Conservation (phyloP, 2,329 filamentous ascomycete genomes). For the Aspergillus sp. region DNA sequence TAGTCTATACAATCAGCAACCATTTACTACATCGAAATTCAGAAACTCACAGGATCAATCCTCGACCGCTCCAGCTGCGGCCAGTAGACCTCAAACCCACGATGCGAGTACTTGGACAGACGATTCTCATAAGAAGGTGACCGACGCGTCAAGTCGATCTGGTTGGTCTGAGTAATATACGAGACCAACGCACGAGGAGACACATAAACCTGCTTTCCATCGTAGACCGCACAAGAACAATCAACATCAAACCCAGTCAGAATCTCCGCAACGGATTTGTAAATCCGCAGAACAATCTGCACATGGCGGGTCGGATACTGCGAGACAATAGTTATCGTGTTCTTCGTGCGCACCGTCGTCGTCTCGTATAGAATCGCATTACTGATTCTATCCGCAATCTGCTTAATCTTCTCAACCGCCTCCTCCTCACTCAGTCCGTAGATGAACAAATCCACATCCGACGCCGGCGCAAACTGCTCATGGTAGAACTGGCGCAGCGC, state of each 20-base stretch:
- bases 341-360: constrained; percentile 78
- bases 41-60: constrained; percentile 57
- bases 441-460: constrained; percentile 81
- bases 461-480: constrained; percentile 73
- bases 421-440: constrained; percentile 74
- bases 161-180: constrained; percentile 78
- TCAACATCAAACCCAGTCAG: constrained; percentile 87
- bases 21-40: too few species aligned
- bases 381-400: constrained; percentile 70
- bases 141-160: constrained; percentile 70
- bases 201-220: constrained; percentile 74
- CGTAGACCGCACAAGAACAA: constrained; percentile 74
- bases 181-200: constrained; percentile 72
- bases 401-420: constrained; percentile 76
- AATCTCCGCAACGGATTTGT: constrained; percentile 79
- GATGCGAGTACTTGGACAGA: constrained; percentile 76
- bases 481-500: constrained; percentile 69
- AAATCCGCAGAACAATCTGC: constrained; percentile 80
- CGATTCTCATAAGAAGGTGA: constrained; percentile 86
- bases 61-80: constrained; percentile 66
- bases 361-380: constrained; percentile 78
- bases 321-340: constrained; percentile 79
- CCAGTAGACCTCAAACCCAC: constrained; percentile 83
- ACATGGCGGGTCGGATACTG: constrained; percentile 81
- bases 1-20: constrained; percentile 46